Percentiles rank a stretch among this genome's conserved stretches.
phyloP scores from a whole-genome alignment of 768 basidiomycete genomes.

The Leccinum olivaceopallidum region DNA sequence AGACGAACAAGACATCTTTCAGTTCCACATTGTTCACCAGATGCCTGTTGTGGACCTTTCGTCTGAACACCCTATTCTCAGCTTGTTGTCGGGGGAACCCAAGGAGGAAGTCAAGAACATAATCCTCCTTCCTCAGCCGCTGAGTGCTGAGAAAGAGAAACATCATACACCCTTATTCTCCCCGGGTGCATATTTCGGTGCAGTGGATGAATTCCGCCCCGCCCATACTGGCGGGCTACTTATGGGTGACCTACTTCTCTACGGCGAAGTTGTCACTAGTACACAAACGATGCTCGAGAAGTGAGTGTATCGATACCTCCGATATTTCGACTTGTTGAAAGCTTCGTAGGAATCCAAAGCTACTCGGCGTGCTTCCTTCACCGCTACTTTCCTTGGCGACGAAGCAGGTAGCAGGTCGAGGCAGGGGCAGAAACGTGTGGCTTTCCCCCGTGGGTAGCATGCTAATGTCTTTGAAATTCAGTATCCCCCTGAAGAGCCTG shows the following conservation, averaged over 20 bases:
- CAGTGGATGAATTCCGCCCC: slow-evolving; percentile 38
- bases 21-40: slow-evolving; percentile 46
- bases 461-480: slow-evolving; percentile 48
- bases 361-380: slow-evolving; percentile 67
- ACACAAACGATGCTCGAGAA: slow-evolving; percentile 95
- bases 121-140: slow-evolving; percentile 51
- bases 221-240: slow-evolving; percentile 41
- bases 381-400: slow-evolving; percentile 85
- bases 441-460: slow-evolving; percentile 90
- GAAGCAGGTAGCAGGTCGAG: slow-evolving; percentile 84
- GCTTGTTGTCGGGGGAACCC: slow-evolving; percentile 29
- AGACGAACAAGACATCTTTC: slow-evolving; percentile 73
- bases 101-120: slow-evolving; percentile 52
- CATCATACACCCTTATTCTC: slow-evolving; percentile 71
- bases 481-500: slow-evolving; percentile 18
- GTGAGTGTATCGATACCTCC: slow-evolving; percentile 44
- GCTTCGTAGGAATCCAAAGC: slow-evolving; percentile 63
- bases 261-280: slow-evolving; percentile 88
- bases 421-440: slow-evolving; percentile 89
- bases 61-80: slow-evolving; percentile 18
- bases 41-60: slow-evolving; percentile 28
- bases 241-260: slow-evolving; percentile 77
- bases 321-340: not conserved
- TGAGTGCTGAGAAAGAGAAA: slow-evolving; percentile 41
- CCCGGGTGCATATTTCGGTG: slow-evolving; percentile 56